A percentile compares a stretch with the other conserved stretches of the same genome.
phyloP scores from a whole-genome alignment of 352 stramenopile species.

The Elongisporangium senticosum region DNA sequence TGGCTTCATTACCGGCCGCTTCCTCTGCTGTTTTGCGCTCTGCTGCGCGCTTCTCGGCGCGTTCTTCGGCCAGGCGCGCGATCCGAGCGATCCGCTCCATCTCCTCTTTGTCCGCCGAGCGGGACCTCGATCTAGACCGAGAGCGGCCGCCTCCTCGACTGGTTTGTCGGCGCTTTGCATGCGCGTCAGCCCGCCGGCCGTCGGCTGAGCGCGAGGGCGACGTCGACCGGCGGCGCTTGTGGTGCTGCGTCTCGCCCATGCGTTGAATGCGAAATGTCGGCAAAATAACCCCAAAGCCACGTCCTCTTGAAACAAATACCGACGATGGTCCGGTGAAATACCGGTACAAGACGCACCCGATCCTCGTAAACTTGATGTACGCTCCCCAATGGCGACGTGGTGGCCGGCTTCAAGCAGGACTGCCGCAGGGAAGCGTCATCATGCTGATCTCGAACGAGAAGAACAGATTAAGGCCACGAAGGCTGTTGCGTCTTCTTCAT shows the following conservation, averaged over 20 bases:
- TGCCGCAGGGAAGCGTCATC: conserved; percentile 22
- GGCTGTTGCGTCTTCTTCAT: no score
- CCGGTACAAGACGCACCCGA: no score
- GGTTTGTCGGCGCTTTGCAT: conserved; percentile 4
- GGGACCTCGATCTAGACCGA: conserved; percentile 20
- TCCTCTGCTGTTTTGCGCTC: conserved; percentile 12
- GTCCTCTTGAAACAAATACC: not conserved
- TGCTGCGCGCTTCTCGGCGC: conserved; percentile 34
- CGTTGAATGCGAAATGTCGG: no score
- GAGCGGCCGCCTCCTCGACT: not conserved
- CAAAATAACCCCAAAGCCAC: no score
- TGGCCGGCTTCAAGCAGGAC: conserved; percentile 69
- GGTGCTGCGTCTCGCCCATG: not conserved
- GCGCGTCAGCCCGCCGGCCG: conserved; percentile 2
- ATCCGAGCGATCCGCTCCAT: conserved; percentile 70
- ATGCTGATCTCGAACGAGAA: no score
- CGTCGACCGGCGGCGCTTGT: conserved; percentile 23
- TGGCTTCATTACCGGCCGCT: not conserved
- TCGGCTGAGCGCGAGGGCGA: conserved; percentile 32
- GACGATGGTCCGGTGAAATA: not conserved
- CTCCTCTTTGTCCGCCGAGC: conserved; percentile 29
- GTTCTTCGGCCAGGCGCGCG: conserved; percentile 63
- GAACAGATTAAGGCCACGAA: no score
- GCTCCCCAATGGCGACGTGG: conserved; percentile 67
- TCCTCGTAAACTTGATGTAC: no score